A percentile compares a stretch with the other conserved stretches of the same genome.
phyloP scores from a whole-genome alignment of 768 basidiomycete genomes.

The Chalciporus sphaerocephalus region DNA sequence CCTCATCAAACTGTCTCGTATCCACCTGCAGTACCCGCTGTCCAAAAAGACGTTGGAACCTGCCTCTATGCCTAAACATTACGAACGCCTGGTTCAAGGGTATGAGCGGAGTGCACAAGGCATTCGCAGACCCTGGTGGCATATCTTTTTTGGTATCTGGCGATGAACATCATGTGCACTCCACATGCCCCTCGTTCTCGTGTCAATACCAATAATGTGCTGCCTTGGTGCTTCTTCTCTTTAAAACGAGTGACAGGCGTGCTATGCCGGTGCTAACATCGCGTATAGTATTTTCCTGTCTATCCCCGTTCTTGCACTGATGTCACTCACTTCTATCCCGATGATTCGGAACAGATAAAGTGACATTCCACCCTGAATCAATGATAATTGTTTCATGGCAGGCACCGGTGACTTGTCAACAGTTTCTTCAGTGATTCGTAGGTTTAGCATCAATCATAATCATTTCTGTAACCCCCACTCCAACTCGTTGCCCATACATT shows the following conservation, averaged over 20 bases:
- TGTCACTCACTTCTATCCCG: neutral
- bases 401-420: too few relatives aligned
- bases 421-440: neutral
- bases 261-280: neutral
- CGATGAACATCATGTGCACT: constrained; percentile 8
- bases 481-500: neutral
- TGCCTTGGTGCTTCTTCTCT: neutral
- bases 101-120: constrained; percentile 73
- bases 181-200: neutral
- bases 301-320: neutral
- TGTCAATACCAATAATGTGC: too few relatives aligned
- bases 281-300: too few relatives aligned
- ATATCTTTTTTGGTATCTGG: constrained; percentile 76
- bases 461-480: neutral
- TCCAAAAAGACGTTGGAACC: constrained; percentile 62
- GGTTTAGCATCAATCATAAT: neutral
- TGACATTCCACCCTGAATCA: neutral
- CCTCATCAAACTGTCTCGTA: too few relatives aligned
- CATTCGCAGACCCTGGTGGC: constrained; percentile 81
- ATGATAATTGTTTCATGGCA: neutral
- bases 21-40: constrained; percentile 53
- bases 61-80: constrained; percentile 68
- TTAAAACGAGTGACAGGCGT: neutral
- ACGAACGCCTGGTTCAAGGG: constrained; percentile 67
- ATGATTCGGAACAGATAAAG: constrained; percentile 3